Evolutionary conservation across 2,329 filamentous ascomycete species (phyloP).

Genomic region (Plenodomus tracheiphilus): DNA sequence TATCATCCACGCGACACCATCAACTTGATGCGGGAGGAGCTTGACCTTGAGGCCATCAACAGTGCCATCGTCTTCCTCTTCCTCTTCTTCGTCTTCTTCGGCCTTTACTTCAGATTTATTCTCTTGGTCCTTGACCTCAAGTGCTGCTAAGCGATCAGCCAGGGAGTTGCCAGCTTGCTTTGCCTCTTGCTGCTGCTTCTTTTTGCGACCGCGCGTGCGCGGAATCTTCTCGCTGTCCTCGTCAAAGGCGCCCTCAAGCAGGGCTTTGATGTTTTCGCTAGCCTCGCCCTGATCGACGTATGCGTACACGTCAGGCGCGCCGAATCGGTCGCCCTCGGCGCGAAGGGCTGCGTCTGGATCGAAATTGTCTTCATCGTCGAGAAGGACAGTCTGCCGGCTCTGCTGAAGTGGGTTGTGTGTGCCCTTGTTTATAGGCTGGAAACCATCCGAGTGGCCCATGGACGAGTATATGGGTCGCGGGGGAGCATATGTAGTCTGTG

Average conservation of each 20-base stretch:
- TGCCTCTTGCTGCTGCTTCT: constrained; percentile 43
- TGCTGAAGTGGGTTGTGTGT: constrained; percentile 32
- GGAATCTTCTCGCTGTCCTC: constrained; percentile 66
- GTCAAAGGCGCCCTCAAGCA: constrained; percentile 81
- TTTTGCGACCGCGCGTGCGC: constrained; percentile 49
- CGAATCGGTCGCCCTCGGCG: constrained; percentile 54
- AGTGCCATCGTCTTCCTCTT: constrained; percentile 61
- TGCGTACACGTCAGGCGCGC: constrained; percentile 57
- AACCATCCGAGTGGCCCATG: constrained; percentile 46
- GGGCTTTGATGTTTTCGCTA: constrained; percentile 74
- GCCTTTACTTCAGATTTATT: constrained; percentile 49
- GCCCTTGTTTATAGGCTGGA: constrained; percentile 43
- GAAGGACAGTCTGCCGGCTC: constrained; percentile 46
- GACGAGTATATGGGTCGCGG: constrained; percentile 59
- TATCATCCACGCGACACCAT: constrained; percentile 93
- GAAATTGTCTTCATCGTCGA: constrained; percentile 50
- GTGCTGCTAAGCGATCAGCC: constrained; percentile 49
- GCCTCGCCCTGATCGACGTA: constrained; percentile 75
- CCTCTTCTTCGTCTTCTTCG: constrained; percentile 44
- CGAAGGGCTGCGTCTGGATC: constrained; percentile 53
- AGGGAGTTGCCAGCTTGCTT: constrained; percentile 45
- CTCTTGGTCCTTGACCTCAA: constrained; percentile 53
- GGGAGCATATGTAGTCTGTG: constrained; percentile 53
- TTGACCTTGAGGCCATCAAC: constrained; percentile 85
- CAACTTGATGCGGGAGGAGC: constrained; percentile 89